Evolutionary conservation across 2,329 filamentous ascomycete species (phyloP).

Genomic region (Corynespora cassiicola): DNA sequence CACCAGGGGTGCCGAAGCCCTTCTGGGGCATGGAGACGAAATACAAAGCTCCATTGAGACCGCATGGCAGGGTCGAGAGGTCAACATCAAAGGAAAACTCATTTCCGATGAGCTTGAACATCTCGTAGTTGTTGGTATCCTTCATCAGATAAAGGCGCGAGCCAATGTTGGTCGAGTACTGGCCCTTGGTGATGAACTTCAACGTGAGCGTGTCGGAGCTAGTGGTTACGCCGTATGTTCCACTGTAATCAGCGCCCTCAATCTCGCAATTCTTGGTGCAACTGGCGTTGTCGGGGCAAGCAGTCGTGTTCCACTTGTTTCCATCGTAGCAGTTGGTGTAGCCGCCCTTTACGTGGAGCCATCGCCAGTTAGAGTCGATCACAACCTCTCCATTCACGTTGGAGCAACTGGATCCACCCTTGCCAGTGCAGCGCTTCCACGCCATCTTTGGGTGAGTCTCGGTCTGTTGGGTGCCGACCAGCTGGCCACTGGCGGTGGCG

Average conservation of each 20-base stretch:
- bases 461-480: constrained; percentile 42
- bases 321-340: constrained; percentile 48
- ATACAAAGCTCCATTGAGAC: constrained; percentile 65
- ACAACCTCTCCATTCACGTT: constrained; percentile 42
- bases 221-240: constrained; percentile 57
- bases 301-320: constrained; percentile 47
- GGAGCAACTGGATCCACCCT: constrained; percentile 39
- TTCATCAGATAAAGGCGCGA: constrained; percentile 45
- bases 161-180: constrained; percentile 48
- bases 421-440: constrained; percentile 45
- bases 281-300: constrained; percentile 40
- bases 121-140: constrained; percentile 36
- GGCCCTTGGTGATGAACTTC: constrained; percentile 61
- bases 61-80: constrained; percentile 69
- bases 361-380: constrained; percentile 56
- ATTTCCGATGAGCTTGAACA: constrained; percentile 45
- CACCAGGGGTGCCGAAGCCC: constrained; percentile 55
- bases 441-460: constrained; percentile 48
- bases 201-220: constrained; percentile 59
- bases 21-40: constrained; percentile 63
- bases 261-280: constrained; percentile 45
- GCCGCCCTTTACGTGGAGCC: constrained; percentile 49
- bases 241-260: constrained; percentile 47
- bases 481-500: constrained; percentile 38
- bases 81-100: constrained; percentile 49